Conservation (phyloP, 75 land plant species). For the Chamaecyparis obtusa region DNA sequence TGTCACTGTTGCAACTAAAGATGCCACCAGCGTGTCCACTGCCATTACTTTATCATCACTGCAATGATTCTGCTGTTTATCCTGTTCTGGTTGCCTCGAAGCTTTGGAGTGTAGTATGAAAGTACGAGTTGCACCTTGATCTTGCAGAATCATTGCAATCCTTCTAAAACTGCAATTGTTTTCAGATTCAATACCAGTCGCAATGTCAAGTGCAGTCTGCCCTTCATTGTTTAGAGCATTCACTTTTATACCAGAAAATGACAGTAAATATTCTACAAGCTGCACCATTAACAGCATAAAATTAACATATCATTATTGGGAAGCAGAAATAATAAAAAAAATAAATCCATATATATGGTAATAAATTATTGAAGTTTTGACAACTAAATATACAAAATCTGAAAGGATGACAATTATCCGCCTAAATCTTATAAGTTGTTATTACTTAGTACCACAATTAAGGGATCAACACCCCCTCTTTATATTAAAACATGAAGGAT, state of each 20-base stretch:
- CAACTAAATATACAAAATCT: too few relatives aligned
- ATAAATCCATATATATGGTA: too few relatives aligned
- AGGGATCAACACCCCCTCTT: too few relatives aligned
- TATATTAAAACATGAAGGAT: too few relatives aligned
- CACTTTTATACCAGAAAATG: neutral
- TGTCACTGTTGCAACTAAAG: neutral
- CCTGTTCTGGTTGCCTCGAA: neutral
- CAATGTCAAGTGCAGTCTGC: neutral
- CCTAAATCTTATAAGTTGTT: too few relatives aligned
- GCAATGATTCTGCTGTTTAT: neutral
- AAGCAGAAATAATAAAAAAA: too few relatives aligned
- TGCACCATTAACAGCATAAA: neutral
- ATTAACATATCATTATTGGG: too few relatives aligned
- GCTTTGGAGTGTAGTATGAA: neutral
- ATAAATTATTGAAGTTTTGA: too few relatives aligned
- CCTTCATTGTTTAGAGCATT: neutral
- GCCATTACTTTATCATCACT: neutral
- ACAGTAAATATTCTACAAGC: neutral
- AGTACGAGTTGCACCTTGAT: neutral
- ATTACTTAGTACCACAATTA: too few relatives aligned
- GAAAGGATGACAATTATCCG: too few relatives aligned
- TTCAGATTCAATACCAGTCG: neutral
- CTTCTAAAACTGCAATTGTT: neutral
- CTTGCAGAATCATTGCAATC: neutral
- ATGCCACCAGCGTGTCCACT: neutral